Evolutionary conservation across 208 protist genomes (phyloP).

Genomic region (Acanthamoeba sp.): DNA sequence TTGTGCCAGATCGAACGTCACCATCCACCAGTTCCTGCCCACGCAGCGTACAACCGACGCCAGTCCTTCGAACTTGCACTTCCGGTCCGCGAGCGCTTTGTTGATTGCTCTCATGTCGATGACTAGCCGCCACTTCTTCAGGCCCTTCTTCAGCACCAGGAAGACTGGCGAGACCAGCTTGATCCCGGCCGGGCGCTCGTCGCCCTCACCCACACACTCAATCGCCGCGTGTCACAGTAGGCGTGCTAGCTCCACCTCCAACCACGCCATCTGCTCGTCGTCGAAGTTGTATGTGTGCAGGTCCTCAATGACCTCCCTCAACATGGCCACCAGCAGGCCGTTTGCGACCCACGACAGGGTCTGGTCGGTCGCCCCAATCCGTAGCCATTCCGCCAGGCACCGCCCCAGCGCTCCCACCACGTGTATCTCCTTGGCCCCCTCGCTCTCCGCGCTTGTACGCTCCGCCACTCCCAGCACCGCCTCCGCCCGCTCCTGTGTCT

Average conservation of each 20-base stretch:
- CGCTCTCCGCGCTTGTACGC: too few relatives aligned
- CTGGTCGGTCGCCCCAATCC: too few relatives aligned
- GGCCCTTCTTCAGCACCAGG: constrained; percentile 9
- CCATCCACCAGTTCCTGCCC: background rate
- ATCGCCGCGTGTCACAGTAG: background rate
- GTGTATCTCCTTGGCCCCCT: too few relatives aligned
- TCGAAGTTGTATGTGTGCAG: background rate
- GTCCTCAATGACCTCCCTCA: background rate
- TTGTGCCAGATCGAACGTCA: constrained; percentile 5
- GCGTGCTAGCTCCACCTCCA: background rate
- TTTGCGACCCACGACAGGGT: background rate
- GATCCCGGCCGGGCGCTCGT: background rate
- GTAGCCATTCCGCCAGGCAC: background rate
- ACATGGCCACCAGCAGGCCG: background rate
- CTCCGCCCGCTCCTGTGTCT: too few relatives aligned
- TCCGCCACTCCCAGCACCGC: too few relatives aligned
- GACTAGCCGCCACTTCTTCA: constrained; percentile 35
- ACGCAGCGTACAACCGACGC: background rate
- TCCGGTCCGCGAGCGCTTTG: background rate
- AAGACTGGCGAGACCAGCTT: background rate
- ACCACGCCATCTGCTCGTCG: background rate
- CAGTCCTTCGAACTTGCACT: constrained; percentile 32
- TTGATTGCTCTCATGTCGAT: background rate
- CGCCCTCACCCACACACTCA: background rate
- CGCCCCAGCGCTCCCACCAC: background rate